Conservation (phyloP, 2,329 filamentous ascomycete genomes). For the Dactylellina drechsleri region DNA sequence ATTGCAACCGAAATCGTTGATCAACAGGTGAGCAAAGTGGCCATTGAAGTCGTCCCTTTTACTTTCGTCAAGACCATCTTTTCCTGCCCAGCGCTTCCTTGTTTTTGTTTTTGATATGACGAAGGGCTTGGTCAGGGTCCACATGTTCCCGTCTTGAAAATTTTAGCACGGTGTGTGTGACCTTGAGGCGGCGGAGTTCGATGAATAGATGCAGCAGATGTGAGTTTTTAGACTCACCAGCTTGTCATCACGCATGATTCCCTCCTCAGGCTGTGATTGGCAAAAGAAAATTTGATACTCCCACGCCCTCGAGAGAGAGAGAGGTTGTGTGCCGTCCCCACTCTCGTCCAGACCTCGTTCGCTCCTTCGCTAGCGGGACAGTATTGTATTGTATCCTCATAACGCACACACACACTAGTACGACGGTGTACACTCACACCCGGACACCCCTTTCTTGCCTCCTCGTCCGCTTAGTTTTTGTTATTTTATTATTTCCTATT, state of each 20-base stretch:
- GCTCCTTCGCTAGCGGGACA: too few species aligned
- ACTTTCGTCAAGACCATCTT: too few species aligned
- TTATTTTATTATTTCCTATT: constrained; percentile 14
- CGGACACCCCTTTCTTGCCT: constrained; percentile 22
- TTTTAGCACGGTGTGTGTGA: background rate
- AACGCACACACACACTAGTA: background rate
- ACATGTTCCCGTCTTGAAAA: background rate
- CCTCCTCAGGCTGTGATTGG: background rate
- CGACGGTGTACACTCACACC: background rate
- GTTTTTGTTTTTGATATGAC: too few species aligned
- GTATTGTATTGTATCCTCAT: too few species aligned
- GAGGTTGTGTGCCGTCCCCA: constrained; percentile 9
- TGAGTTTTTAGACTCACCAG: background rate
- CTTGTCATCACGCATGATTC: background rate
- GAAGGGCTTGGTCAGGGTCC: too few species aligned
- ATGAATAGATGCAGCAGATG: background rate
- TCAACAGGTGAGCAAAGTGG: too few species aligned
- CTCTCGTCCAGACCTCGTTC: constrained; percentile 1
- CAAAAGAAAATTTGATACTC: constrained; percentile 11
- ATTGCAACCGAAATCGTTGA: too few species aligned
- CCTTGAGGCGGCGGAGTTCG: constrained; percentile 4
- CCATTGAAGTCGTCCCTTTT: too few species aligned
- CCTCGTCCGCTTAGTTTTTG: constrained; percentile 5
- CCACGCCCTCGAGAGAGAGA: background rate
- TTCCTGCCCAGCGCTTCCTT: too few species aligned